Base-by-base conservation (phyloP, 2,329 filamentous ascomycete genomes). In the Nectriaceae sp. region DNA sequence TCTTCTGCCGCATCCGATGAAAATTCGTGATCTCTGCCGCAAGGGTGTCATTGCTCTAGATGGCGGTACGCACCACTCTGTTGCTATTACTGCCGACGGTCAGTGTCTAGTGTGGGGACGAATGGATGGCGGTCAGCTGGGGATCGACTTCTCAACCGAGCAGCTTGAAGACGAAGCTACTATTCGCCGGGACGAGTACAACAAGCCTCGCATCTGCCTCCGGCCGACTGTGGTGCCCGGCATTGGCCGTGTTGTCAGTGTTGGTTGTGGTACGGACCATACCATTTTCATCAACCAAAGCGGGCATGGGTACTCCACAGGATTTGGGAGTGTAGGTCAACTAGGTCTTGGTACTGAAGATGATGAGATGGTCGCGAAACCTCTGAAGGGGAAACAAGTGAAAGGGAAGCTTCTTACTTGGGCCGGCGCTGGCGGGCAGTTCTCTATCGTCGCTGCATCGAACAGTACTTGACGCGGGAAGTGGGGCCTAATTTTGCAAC, bases 1-100 rank as follows among this genome's bases (percentile, higher is more conserved):
- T 18, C 76, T 84, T 51, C 21, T 41, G 18, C 20, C 20, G 10
- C 78, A 80, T 50, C 86, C 89, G 3, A 81, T 79, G 15, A 68
- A 85, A 21, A 81, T 94, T 31, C 69, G 79, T 10, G 77, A 77
- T 3, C 77, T 95, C 11, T 72, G 74, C 31, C 75, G 77, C 29
- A 78, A 80, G 61, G 71, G 80, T 6, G 75, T 95, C 46, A 75
- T 68, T 22, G 76, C 81, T 54, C 77, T 95, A 35, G 78, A 78
- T 26, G 89, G 88, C 36, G 87, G 73, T 52, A 69, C 69, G 50
- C 87, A 92, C 65, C 89, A 93, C 72, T 88, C 87, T 55, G 76
- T 79, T 3, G 79, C 78, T 2, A 70, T 75, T 55, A 79, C 74
- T 4, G 59, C 67, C 3, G 65, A 74, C 22, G 79, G 79, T 36